Evolutionary conservation across 1,284 basidiomycete genomes (phyloP).

Genomic region (Austroboletus niveus): DNA sequence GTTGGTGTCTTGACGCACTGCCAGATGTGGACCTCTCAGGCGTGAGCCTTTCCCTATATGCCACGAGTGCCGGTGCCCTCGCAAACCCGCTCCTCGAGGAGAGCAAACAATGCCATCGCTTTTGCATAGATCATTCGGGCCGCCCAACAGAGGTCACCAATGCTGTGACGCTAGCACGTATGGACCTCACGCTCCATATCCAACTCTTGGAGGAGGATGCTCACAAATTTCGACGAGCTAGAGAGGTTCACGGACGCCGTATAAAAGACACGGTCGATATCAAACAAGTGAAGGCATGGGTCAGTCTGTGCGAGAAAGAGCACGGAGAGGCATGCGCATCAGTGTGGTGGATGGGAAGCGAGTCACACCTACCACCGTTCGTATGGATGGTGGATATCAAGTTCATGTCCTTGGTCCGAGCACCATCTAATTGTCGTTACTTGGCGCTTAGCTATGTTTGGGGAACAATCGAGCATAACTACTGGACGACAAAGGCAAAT

Average conservation of each 20-base stretch:
- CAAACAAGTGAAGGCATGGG: background rate
- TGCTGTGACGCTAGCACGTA: background rate
- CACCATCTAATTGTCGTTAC: background rate
- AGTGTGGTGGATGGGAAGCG: background rate
- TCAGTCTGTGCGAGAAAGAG: background rate
- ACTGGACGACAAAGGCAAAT: background rate
- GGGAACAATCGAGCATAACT: background rate
- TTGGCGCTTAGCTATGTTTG: background rate
- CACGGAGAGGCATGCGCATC: background rate
- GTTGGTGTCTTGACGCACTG: background rate
- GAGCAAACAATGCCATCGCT: background rate
- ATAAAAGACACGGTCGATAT: background rate
- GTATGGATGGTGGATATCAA: background rate
- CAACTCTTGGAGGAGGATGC: background rate
- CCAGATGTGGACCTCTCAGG: background rate
- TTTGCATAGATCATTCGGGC: background rate
- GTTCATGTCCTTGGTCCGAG: background rate
- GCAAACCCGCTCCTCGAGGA: background rate
- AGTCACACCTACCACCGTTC: background rate
- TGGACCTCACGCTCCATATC: background rate
- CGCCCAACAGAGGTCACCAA: background rate
- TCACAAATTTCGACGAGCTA: background rate
- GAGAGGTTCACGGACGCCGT: background rate
- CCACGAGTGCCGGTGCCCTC: background rate
- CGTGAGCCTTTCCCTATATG: background rate